A percentile compares a stretch with the other conserved stretches of the same genome.
Conservation (phyloP, 2,329 filamentous ascomycete genomes). For the Catunica adiposa region DNA sequence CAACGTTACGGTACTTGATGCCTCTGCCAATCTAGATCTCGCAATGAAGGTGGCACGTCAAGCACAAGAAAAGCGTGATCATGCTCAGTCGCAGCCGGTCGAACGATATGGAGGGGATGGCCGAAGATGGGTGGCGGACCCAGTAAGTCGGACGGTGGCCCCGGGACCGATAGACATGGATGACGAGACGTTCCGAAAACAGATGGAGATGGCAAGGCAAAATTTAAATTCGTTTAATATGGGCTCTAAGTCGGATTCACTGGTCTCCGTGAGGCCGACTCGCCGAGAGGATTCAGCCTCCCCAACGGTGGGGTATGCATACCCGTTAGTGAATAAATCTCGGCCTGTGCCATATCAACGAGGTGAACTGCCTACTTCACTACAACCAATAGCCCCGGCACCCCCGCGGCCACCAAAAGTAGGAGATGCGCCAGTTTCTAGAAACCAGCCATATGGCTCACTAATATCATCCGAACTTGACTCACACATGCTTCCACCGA, state of each 20-base stretch:
- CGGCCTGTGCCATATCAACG: conserved; percentile 23
- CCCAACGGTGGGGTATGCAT: conserved; percentile 20
- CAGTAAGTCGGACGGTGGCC: not conserved
- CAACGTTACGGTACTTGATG: conserved; percentile 41
- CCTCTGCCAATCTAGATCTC: conserved; percentile 54
- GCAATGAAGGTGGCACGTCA: conserved; percentile 60
- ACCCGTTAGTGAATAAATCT: conserved; percentile 32
- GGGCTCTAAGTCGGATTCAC: conserved; percentile 15
- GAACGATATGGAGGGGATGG: conserved; percentile 25
- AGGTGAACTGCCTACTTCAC: not conserved
- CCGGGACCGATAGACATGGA: conserved; percentile 12
- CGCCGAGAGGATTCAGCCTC: conserved; percentile 7
- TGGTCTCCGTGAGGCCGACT: conserved; percentile 16
- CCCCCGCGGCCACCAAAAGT: not conserved
- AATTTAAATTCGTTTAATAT: conserved; percentile 23
- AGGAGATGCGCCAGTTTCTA: not conserved
- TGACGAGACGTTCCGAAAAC: conserved; percentile 30
- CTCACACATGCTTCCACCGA: not conserved
- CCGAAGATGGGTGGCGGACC: conserved; percentile 25
- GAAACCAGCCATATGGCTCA: not conserved
- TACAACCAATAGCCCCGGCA: not conserved
- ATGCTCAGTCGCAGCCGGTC: conserved; percentile 30
- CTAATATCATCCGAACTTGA: not conserved
- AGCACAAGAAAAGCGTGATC: conserved; percentile 51
- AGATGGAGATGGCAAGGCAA: conserved; percentile 37